Conservation (phyloP, 805 yeast species). For the Millerozyma miso region DNA sequence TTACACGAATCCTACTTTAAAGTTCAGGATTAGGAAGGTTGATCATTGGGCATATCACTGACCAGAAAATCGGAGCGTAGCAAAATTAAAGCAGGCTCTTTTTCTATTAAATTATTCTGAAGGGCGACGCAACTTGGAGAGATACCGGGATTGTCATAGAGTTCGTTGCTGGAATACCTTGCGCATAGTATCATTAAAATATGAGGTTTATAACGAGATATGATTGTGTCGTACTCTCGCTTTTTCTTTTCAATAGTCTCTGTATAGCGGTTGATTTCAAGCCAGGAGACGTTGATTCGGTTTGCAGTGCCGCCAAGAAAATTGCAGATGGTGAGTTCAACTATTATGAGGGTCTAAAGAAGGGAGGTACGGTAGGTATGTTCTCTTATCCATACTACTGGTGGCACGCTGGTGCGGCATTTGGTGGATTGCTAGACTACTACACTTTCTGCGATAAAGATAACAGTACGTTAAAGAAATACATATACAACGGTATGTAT, state of each 20-base stretch:
- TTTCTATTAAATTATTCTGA: too few relatives aligned
- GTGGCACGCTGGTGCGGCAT: conserved; percentile 53
- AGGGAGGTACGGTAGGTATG: conserved; percentile 47
- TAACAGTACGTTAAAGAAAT: conserved; percentile 25
- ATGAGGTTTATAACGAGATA: neutral
- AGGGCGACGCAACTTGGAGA: too few relatives aligned
- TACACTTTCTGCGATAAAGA: conserved; percentile 32
- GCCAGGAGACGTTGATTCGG: conserved; percentile 28
- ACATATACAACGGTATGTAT: conserved; percentile 37
- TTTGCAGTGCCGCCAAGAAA: conserved; percentile 37
- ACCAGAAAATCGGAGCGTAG: too few relatives aligned
- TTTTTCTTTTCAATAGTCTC: neutral
- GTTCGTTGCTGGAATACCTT: too few relatives aligned
- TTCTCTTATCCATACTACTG: conserved; percentile 44
- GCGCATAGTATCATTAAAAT: neutral
- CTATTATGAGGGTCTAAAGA: conserved; percentile 38
- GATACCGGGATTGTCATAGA: too few relatives aligned
- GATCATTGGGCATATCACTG: too few relatives aligned
- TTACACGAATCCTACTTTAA: too few relatives aligned
- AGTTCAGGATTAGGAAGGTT: too few relatives aligned
- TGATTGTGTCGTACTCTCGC: neutral
- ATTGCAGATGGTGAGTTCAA: conserved; percentile 39
- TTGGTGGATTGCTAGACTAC: conserved; percentile 44
- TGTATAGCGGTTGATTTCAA: conserved; percentile 35
- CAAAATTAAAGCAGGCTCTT: too few relatives aligned